A percentile compares a stretch with the other conserved stretches of the same genome.
These are phyloP conservation scores for Candida rishiriensis DNA, from an alignment of 805 yeast species.

Conservation along the genomic window DNA sequence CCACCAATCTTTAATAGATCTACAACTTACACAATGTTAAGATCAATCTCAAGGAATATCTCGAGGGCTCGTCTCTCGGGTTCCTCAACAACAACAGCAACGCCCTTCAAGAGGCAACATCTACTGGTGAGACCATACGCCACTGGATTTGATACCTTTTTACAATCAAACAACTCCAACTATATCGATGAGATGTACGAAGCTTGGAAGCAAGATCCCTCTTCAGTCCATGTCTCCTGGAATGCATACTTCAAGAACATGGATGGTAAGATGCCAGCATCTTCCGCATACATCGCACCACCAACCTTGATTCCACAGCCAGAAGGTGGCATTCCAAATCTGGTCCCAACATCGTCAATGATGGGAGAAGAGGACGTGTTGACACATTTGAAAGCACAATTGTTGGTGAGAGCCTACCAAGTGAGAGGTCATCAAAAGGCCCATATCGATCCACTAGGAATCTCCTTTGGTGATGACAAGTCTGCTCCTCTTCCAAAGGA, in stretches of 20 bases:
- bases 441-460: conserved; percentile 90
- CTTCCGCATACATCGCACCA: conserved; percentile 83
- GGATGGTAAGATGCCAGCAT: conserved; percentile 61
- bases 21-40: conserved; percentile 18
- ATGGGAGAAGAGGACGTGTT: conserved; percentile 62
- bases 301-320: conserved; percentile 85
- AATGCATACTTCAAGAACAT: conserved; percentile 92
- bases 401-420: conserved; percentile 96
- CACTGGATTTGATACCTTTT: conserved; percentile 61
- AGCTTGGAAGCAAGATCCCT: conserved; percentile 89
- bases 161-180: conserved; percentile 79
- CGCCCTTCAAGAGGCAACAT: conserved; percentile 1
- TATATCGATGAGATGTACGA: conserved; percentile 97
- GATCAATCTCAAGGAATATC: conserved; percentile 22
- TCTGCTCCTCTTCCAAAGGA: conserved; percentile 65
- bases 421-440: conserved; percentile 98
- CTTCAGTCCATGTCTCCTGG: conserved; percentile 94
- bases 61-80: conserved; percentile 22
- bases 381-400: conserved; percentile 90
- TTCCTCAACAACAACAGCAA: conserved; percentile 1
- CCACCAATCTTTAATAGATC: no score
- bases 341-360: conserved; percentile 49
- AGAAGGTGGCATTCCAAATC: conserved; percentile 67
- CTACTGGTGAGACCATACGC: conserved; percentile 26
- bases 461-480: conserved; percentile 70